Conservation (phyloP, 192 early-diverging fungal genomes). For the Spizellomyces punctatus region DNA sequence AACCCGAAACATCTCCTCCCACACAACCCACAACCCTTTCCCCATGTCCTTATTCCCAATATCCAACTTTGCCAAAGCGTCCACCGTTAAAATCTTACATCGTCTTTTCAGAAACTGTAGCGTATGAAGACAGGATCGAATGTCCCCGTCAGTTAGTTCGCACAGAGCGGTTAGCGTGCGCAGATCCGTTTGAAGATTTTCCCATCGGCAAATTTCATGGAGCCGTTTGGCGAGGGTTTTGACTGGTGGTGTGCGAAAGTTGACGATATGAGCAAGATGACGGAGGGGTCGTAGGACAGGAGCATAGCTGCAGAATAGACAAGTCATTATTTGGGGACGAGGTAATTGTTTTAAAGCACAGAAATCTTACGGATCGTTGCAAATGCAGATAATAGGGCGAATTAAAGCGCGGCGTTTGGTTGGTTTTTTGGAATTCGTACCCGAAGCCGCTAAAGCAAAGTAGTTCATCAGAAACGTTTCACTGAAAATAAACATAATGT, state of each 20-base stretch:
- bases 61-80: conserved; percentile 30
- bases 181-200: conserved; percentile 73
- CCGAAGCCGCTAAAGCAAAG: neutral
- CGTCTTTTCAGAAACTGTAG: conserved; percentile 64
- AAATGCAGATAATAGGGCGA: conserved; percentile 97
- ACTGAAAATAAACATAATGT: no score
- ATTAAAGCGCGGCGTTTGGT: conserved; percentile 51
- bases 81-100: conserved; percentile 32
- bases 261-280: conserved; percentile 70
- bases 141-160: conserved; percentile 82
- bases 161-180: conserved; percentile 74
- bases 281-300: conserved; percentile 85
- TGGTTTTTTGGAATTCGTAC: conserved; percentile 18
- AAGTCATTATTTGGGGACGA: neutral
- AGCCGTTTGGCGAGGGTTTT: conserved; percentile 72
- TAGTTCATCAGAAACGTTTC: no score
- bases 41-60: conserved; percentile 83
- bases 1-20: conserved; percentile 70
- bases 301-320: conserved; percentile 64
- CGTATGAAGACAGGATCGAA: conserved; percentile 86
- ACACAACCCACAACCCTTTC: conserved; percentile 75
- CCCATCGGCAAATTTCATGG: conserved; percentile 75
- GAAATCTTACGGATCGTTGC: conserved; percentile 80
- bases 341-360: neutral
- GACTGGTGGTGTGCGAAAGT: conserved; percentile 67